Evolutionary conservation across 2,329 filamentous ascomycete species (phyloP).

Genomic region (Xylaria arbuscula): DNA sequence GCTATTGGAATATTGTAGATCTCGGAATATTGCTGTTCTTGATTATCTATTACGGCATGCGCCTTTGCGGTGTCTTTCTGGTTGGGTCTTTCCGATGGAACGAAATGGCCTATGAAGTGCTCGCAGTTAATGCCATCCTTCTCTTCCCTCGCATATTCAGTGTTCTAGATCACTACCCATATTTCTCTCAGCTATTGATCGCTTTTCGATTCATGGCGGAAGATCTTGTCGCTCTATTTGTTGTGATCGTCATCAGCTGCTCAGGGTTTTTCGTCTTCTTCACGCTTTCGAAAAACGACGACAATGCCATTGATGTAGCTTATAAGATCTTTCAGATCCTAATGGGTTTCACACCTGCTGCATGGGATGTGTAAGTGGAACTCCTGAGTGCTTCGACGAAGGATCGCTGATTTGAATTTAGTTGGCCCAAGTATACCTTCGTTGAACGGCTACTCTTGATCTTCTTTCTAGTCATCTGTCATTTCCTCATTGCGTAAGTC

Average conservation of each 20-base stretch:
- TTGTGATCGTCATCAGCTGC: constrained; percentile 86
- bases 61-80: constrained; percentile 87
- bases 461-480: constrained; percentile 91
- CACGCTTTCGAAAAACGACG: constrained; percentile 78
- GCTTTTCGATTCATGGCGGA: constrained; percentile 94
- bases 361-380: constrained; percentile 81
- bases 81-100: constrained; percentile 80
- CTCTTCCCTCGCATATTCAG: constrained; percentile 92
- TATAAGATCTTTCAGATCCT: constrained; percentile 93
- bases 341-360: constrained; percentile 95
- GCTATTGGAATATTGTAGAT: constrained; percentile 97
- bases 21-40: constrained; percentile 87
- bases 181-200: constrained; percentile 94
- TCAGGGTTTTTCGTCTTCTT: constrained; percentile 97
- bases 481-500: constrained; percentile 83
- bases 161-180: constrained; percentile 92
- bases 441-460: constrained; percentile 81
- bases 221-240: constrained; percentile 84
- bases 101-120: constrained; percentile 90
- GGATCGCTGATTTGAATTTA: constrained; percentile 46
- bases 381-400: neutral
- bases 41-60: constrained; percentile 88
- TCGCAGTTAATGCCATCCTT: constrained; percentile 89
- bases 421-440: constrained; percentile 78
- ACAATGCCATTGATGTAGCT: constrained; percentile 78